Conservation (phyloP, 345 rosid species). For the Melaleuca alternifolia region DNA sequence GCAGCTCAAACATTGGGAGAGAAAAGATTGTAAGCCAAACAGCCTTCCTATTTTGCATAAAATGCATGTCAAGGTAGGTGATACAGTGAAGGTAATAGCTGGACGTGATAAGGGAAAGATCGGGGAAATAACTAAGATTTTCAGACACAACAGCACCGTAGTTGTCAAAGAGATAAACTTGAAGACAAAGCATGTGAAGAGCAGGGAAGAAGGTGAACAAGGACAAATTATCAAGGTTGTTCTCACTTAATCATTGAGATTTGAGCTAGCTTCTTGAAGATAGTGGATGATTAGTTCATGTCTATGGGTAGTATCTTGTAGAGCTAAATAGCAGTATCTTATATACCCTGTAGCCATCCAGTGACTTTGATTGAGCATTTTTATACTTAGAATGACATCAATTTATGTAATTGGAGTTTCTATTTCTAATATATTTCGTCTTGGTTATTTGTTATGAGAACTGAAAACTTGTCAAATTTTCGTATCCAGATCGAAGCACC, state of each 20-base stretch:
- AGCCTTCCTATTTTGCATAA: conserved; percentile 81
- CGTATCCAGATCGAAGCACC: conserved; percentile 78
- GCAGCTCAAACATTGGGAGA: conserved; percentile 89
- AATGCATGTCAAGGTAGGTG: conserved; percentile 91
- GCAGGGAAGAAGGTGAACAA: conserved; percentile 75
- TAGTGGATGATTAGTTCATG: not conserved
- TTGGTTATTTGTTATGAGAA: not conserved
- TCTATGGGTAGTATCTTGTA: not conserved
- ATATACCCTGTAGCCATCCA: not conserved
- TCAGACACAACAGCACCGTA: conserved; percentile 71
- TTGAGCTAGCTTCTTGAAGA: not conserved
- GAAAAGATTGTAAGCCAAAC: conserved; percentile 83
- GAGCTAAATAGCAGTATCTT: not conserved
- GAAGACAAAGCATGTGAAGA: conserved; percentile 89
- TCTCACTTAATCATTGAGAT: not conserved
- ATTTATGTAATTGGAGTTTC: not conserved
- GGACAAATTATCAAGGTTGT: conserved; percentile 83
- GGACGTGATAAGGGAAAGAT: conserved; percentile 83
- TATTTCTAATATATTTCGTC: not conserved
- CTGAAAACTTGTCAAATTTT: not conserved
- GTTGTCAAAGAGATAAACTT: conserved; percentile 71
- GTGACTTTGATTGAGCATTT: not conserved
- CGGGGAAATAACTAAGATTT: conserved; percentile 66
- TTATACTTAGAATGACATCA: not conserved
- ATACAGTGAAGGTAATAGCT: conserved; percentile 68